These are phyloP conservation scores for Scutellaria minor DNA, from an alignment of 257 asterid species.

Conservation along the genomic window DNA sequence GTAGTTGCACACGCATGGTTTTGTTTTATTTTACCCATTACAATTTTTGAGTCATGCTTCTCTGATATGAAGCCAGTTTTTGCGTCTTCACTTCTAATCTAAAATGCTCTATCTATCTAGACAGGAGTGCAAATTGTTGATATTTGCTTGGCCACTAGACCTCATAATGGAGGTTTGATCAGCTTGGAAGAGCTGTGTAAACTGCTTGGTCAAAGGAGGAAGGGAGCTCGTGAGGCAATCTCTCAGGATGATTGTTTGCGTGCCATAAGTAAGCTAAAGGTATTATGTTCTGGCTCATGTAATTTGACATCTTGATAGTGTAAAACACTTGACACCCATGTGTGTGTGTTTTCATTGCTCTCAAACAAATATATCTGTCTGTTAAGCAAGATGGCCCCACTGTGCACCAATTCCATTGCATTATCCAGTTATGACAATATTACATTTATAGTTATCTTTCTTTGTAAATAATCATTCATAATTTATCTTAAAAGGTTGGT, in stretches of 20 bases:
- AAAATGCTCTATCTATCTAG: conserved; percentile 50
- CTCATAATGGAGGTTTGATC: conserved; percentile 88
- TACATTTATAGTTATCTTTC: background rate
- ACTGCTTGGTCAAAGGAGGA: conserved; percentile 78
- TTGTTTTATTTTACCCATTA: conserved; percentile 1
- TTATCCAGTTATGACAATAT: background rate
- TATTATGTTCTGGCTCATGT: conserved; percentile 34
- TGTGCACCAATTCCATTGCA: background rate
- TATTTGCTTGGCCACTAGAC: conserved; percentile 86
- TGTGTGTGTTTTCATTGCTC: no score
- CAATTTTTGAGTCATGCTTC: conserved; percentile 19
- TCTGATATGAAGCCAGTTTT: background rate
- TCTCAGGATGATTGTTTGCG: conserved; percentile 98
- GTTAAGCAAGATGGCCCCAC: background rate
- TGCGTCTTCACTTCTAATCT: conserved; percentile 27
- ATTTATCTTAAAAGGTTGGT: background rate
- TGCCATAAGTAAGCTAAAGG: conserved; percentile 98
- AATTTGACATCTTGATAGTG: background rate
- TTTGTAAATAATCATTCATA: background rate
- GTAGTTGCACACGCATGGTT: background rate
- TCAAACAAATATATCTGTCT: background rate
- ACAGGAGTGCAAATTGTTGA: conserved; percentile 97
- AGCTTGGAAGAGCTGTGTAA: conserved; percentile 90
- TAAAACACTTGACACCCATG: background rate
- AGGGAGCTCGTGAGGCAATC: conserved; percentile 81